Percentiles rank a stretch among this genome's conserved stretches.
Conservation (phyloP, 495 filamentous ascomycete genomes). For the Barbatosphaeria neglecta region DNA sequence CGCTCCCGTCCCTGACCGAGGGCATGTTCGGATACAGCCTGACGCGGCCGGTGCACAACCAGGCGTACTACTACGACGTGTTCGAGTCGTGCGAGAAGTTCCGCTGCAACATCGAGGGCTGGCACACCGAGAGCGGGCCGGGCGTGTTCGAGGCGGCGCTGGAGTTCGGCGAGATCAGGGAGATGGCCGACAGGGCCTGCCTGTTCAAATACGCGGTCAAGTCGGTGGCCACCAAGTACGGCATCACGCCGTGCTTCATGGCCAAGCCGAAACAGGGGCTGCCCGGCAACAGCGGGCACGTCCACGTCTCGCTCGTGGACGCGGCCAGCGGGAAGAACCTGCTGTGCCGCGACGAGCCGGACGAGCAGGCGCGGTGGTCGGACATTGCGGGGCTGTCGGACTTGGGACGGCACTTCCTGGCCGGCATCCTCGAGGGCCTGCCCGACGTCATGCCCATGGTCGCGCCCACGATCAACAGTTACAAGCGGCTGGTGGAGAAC, state of each 20-base stretch:
- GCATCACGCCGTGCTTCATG: constrained; percentile 97
- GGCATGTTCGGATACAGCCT: constrained; percentile 98
- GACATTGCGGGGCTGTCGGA: constrained; percentile 76
- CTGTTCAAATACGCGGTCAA: constrained; percentile 92
- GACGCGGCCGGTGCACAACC: constrained; percentile 83
- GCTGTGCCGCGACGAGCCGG: constrained; percentile 58
- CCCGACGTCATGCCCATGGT: constrained; percentile 93
- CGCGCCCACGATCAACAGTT: constrained; percentile 90
- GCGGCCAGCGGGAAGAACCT: constrained; percentile 64
- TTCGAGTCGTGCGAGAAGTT: constrained; percentile 77
- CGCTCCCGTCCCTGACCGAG: constrained; percentile 71
- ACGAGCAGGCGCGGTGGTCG: constrained; percentile 55
- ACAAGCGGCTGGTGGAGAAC: constrained; percentile 95
- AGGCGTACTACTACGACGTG: constrained; percentile 88
- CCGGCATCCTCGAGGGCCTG: constrained; percentile 75
- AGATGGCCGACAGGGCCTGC: constrained; percentile 83
- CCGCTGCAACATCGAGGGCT: constrained; percentile 77
- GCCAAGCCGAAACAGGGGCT: constrained; percentile 87
- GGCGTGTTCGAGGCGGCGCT: constrained; percentile 94
- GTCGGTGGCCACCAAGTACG: constrained; percentile 69
- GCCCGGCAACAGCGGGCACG: constrained; percentile 89
- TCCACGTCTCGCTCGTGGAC: constrained; percentile 78
- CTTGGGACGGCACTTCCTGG: constrained; percentile 83
- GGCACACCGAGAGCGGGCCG: constrained; percentile 95
- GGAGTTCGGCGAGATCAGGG: constrained; percentile 68